Conservation (phyloP, 805 yeast species). For the Candida namnaoensis region DNA sequence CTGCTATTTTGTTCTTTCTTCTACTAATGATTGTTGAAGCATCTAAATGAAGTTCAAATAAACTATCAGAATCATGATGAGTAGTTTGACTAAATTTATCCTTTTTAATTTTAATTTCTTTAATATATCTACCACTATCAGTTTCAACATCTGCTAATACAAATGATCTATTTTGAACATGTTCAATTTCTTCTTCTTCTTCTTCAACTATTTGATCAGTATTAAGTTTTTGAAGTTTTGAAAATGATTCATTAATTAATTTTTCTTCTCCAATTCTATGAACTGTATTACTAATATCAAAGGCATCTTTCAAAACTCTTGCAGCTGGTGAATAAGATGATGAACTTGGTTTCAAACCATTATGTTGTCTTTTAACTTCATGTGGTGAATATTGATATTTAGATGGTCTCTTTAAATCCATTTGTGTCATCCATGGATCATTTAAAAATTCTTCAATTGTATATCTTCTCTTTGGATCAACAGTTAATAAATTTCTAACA, state of each 20-base stretch:
- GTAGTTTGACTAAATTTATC: not conserved
- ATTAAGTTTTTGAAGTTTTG: slow-evolving; percentile 2
- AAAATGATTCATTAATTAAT: slow-evolving; percentile 1
- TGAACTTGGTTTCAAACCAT: slow-evolving; percentile 27
- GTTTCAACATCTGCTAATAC: slow-evolving; percentile 10
- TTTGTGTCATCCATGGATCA: slow-evolving; percentile 58
- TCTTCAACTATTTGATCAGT: slow-evolving; percentile 13
- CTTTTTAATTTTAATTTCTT: slow-evolving; percentile 6
- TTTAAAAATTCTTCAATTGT: slow-evolving; percentile 54
- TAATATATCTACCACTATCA: slow-evolving; percentile 9
- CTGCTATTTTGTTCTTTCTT: slow-evolving; percentile 21
- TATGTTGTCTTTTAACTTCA: slow-evolving; percentile 16
- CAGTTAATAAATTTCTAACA: slow-evolving; percentile 56
- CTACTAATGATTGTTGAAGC: slow-evolving; percentile 32
- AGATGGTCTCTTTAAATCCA: slow-evolving; percentile 13
- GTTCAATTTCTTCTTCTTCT: slow-evolving; percentile 14
- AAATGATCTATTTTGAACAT: slow-evolving; percentile 1
- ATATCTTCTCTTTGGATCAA: slow-evolving; percentile 61
- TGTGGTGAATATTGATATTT: slow-evolving; percentile 4
- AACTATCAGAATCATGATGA: slow-evolving; percentile 6
- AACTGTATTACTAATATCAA: slow-evolving; percentile 79
- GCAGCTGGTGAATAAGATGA: slow-evolving; percentile 77
- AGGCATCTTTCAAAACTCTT: slow-evolving; percentile 76
- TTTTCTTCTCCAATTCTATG: slow-evolving; percentile 40
- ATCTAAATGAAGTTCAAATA: slow-evolving; percentile 26